Evolutionary conservation across 2,329 filamentous ascomycete species (phyloP), one percentile per base, ranked within the genome.

Genomic region (Nigrograna mackinnonii): DNA sequence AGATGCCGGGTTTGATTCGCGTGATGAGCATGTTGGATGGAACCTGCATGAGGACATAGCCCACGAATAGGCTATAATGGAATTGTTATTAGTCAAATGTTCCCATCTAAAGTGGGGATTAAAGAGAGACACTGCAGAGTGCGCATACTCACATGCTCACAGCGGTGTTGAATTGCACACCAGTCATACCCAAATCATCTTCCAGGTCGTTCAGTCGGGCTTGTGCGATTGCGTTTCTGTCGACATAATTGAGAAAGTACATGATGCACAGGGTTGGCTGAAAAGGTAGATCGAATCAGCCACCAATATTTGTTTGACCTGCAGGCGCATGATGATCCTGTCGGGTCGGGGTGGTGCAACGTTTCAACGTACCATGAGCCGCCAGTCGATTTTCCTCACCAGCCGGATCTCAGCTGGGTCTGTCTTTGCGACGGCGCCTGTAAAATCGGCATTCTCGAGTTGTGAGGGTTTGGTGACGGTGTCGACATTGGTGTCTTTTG

Each of bases 161-260:
- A 54, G 14, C 16, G 13, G 40, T 43, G 22, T 43, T 37, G 40
- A 31, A 43, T 14, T 43, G 13, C 4, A 33, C 26, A 6, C 40
- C 22, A n/a, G 13, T 33, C n/a, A 39, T n/a, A 7, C 67, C 55
- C n/a, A 84, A 67, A 39, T 85, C 82, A 2, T 69, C 66, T 41
- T 83, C 76, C 13, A 86, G 69, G 11, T 81, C 81, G 57, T 79
- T 78, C 35, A 86, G 70, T 13, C 77, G 75, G 0, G 83, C 83
- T 2, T 80, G 74, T 1, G 80, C 80, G 47, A 85, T 82, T 62
- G 84, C 82, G 63, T 82, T 82, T 18, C 80, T 72, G 54, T 83
- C 80, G 9, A 44, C 20, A 24, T 30, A 49, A 14, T 49, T 49
- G 38, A 58, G 50, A 13, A 55, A 71, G 35, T 70, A 72, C 68